These are phyloP conservation scores for Mortierella alpina DNA, from an alignment of 192 early-diverging fungal genomes.

Conservation along the genomic window DNA sequence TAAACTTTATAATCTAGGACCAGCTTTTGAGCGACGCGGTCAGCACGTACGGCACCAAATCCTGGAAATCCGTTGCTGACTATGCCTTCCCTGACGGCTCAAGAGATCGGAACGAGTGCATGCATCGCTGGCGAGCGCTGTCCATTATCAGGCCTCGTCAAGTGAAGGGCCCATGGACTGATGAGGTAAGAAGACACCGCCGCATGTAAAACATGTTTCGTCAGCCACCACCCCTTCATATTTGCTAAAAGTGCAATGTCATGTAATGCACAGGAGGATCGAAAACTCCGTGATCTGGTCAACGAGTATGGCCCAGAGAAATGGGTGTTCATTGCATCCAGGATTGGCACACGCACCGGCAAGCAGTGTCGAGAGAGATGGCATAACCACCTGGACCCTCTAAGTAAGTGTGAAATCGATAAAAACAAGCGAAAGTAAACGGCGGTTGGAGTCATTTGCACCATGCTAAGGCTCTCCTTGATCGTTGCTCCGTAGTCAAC, in stretches of 20 bases:
- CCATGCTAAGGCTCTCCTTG: no score
- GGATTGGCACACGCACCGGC: conserved; percentile 46
- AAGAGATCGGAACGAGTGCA: conserved; percentile 36
- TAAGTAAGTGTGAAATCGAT: conserved; percentile 18
- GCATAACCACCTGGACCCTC: conserved; percentile 50
- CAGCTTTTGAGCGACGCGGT: conserved; percentile 34
- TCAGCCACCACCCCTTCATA: background rate
- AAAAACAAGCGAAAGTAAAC: background rate
- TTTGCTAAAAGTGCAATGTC: background rate
- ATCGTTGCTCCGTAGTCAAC: conserved; percentile 17
- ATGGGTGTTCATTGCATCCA: conserved; percentile 53
- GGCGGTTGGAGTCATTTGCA: no score
- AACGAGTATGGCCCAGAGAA: conserved; percentile 51
- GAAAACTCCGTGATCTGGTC: conserved; percentile 36
- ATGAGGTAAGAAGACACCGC: conserved; percentile 28
- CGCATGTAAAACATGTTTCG: background rate
- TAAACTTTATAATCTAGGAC: conserved; percentile 4
- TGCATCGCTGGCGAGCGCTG: conserved; percentile 40
- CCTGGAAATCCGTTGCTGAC: conserved; percentile 40
- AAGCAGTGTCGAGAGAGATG: conserved; percentile 50
- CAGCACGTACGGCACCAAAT: conserved; percentile 29
- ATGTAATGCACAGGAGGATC: conserved; percentile 31
- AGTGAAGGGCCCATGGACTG: conserved; percentile 52
- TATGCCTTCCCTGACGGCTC: conserved; percentile 43
- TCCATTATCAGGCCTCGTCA: conserved; percentile 27